A percentile compares a stretch with the other conserved stretches of the same genome.
These are phyloP conservation scores for Hortiboletus flavorubellus DNA, from an alignment of 768 basidiomycete species.

Conservation along the genomic window DNA sequence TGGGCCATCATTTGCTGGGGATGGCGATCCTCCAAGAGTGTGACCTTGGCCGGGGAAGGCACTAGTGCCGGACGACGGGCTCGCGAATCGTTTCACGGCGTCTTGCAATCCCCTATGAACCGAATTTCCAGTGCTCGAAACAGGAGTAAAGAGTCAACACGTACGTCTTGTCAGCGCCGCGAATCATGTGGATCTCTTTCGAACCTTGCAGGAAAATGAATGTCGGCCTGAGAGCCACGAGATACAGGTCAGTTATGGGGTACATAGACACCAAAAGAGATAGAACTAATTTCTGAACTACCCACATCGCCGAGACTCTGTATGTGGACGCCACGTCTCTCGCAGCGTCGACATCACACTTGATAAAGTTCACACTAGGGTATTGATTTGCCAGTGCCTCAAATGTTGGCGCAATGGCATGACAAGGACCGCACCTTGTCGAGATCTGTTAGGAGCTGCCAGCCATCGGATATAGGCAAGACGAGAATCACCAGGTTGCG, in stretches of 20 bases:
- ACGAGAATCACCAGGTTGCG: conserved; percentile 62
- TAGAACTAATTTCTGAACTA: too few relatives aligned
- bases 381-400: conserved; percentile 70
- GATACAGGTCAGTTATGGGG: not conserved
- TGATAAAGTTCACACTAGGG: conserved; percentile 73
- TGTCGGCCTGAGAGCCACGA: conserved; percentile 58
- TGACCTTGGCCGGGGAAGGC: conserved; percentile 73
- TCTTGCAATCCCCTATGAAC: conserved; percentile 54
- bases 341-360: conserved; percentile 76
- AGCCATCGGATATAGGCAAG: not conserved
- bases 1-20: conserved; percentile 35
- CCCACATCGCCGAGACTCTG: conserved; percentile 70
- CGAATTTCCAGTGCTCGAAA: conserved; percentile 1
- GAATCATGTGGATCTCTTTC: conserved; percentile 65
- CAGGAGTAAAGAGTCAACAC: conserved; percentile 19
- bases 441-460: conserved; percentile 6
- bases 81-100: conserved; percentile 52
- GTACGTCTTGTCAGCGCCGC: conserved; percentile 67
- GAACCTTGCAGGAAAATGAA: conserved; percentile 73
- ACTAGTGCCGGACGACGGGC: conserved; percentile 30
- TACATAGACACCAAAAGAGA: not conserved
- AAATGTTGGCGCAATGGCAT: conserved; percentile 73
- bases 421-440: conserved; percentile 82
- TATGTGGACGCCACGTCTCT: conserved; percentile 64
- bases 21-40: conserved; percentile 55